Conservation (phyloP, 1,139 yeast species). For the Candida sanyaensis region DNA sequence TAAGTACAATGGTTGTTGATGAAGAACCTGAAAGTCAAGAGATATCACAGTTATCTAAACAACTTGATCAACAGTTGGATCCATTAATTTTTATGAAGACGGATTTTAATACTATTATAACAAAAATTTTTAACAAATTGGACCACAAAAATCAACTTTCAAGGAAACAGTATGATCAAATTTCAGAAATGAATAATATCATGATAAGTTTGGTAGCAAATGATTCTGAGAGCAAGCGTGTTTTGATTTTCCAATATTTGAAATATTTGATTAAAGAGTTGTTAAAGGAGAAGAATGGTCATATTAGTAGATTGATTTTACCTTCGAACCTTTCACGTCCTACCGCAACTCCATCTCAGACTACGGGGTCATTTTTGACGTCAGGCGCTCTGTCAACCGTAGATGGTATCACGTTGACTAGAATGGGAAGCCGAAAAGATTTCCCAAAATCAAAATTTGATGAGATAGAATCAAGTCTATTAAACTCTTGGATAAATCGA, state of each 20-base stretch:
- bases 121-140: constrained; percentile 37
- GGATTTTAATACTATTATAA: constrained; percentile 35
- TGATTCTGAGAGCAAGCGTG: constrained; percentile 22
- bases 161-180: constrained; percentile 37
- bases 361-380: background rate
- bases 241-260: constrained; percentile 41
- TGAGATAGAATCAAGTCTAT: constrained; percentile 45
- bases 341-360: background rate
- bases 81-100: constrained; percentile 38
- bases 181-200: constrained; percentile 34
- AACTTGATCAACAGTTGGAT: constrained; percentile 1
- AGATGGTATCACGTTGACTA: constrained; percentile 2
- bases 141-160: constrained; percentile 34
- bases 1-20: constrained; percentile 28
- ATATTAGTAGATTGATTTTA: constrained; percentile 30
- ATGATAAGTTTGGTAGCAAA: constrained; percentile 26
- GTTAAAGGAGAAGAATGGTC: constrained; percentile 15
- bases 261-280: constrained; percentile 45
- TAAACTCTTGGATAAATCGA: constrained; percentile 47
- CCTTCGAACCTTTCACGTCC: constrained; percentile 27
- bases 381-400: background rate
- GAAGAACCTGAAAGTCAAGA: background rate
- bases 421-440: background rate
- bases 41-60: background rate
- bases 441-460: constrained; percentile 27